Percentiles rank a stretch among this genome's conserved stretches.
phyloP scores from a whole-genome alignment of 2,329 filamentous ascomycete species.

The Fusarium anthophilum region DNA sequence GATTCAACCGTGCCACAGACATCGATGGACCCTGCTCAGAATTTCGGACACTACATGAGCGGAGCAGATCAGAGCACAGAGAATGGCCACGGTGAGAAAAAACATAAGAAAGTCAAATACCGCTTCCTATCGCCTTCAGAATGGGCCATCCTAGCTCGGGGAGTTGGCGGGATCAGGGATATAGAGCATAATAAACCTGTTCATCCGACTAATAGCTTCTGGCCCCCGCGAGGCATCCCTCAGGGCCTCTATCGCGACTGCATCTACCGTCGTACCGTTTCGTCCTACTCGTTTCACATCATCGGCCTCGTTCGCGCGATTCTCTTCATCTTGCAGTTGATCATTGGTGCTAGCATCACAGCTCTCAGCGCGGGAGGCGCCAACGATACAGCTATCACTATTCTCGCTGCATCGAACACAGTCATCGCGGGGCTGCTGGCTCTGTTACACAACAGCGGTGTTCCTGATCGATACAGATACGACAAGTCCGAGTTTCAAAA shows the following conservation, averaged over 20 bases:
- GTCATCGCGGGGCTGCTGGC: conserved; percentile 60
- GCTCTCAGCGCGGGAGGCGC: conserved; percentile 57
- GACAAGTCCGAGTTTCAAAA: conserved; percentile 60
- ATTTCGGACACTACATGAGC: not conserved
- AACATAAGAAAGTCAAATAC: conserved; percentile 32
- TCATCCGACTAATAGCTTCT: conserved; percentile 54
- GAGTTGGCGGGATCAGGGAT: conserved; percentile 57
- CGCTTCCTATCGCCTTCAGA: conserved; percentile 56
- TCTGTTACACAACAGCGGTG: conserved; percentile 62
- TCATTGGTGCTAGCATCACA: conserved; percentile 59
- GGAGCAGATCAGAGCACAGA: not conserved
- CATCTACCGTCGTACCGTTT: conserved; percentile 55
- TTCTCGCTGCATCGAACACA: conserved; percentile 62
- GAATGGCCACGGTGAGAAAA: not conserved
- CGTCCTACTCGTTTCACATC: conserved; percentile 55
- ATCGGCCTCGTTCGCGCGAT: conserved; percentile 56
- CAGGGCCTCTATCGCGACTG: conserved; percentile 61
- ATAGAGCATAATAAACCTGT: conserved; percentile 54
- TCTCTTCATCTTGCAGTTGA: conserved; percentile 60
- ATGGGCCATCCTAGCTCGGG: conserved; percentile 58
- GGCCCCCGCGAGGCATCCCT: conserved; percentile 59
- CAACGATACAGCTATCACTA: conserved; percentile 54
- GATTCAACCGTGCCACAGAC: not conserved
- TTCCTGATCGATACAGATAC: conserved; percentile 61
- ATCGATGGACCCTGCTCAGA: not conserved